Evolutionary conservation across 2,329 filamentous ascomycete genomes (phyloP).

Genomic region (Diatrype stigma): DNA sequence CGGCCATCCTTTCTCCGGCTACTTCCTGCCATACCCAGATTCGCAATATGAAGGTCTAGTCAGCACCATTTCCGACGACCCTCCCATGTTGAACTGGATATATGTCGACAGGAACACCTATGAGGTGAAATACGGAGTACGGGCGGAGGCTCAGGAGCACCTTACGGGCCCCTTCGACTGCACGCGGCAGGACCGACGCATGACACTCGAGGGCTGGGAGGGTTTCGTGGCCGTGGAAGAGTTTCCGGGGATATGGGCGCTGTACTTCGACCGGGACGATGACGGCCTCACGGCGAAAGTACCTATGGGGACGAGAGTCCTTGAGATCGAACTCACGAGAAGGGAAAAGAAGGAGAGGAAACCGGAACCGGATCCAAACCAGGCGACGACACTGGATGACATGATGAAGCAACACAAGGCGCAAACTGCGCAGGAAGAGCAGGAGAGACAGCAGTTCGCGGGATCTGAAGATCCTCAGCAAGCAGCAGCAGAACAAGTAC

Average conservation of each 20-base stretch:
- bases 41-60: conserved; percentile 41
- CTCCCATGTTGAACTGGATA: conserved; percentile 49
- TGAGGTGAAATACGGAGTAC: conserved; percentile 43
- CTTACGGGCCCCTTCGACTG: conserved; percentile 48
- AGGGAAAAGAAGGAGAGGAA: conserved; percentile 45
- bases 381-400: conserved; percentile 24
- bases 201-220: conserved; percentile 47
- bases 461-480: conserved; percentile 6
- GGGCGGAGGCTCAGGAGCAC: conserved; percentile 37
- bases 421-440: conserved; percentile 17
- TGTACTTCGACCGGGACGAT: conserved; percentile 45
- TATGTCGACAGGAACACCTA: conserved; percentile 42
- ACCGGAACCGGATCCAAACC: conserved; percentile 19
- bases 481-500: conserved; percentile 3
- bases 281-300: conserved; percentile 42
- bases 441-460: conserved; percentile 14
- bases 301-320: conserved; percentile 41
- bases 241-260: conserved; percentile 37
- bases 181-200: conserved; percentile 46
- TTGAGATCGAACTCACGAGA: conserved; percentile 52
- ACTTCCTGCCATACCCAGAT: conserved; percentile 56
- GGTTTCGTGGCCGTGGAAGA: conserved; percentile 46
- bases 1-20: conserved; percentile 52
- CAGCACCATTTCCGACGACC: conserved; percentile 43
- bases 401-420: conserved; percentile 26